Evolutionary conservation across 2,329 filamentous ascomycete species (phyloP), one percentile per base, ranked within the genome.

Genomic region (Tolypocladium guangdongense): DNA sequence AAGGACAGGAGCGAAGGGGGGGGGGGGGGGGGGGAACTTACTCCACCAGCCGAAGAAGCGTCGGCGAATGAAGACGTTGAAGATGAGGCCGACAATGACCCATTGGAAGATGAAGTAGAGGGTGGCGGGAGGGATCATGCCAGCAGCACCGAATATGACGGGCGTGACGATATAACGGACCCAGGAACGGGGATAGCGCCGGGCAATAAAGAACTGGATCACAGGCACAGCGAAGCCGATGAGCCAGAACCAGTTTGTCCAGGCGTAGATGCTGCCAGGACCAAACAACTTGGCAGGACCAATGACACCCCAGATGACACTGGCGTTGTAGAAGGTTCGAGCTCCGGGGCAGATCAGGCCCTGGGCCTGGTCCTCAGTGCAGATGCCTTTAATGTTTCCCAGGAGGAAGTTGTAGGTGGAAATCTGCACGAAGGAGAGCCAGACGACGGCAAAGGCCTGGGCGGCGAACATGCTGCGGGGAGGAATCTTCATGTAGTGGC

Each of bases 261-360:
- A 69, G 0, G 69, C 64, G 62, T 81, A 82, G 3, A 64, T 54
- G n/a, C 72, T 66, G 27, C 67, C 67, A n/a, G 59, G 58, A 16
- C 67, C 66, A 52, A 69, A 69, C 37, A 70, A 65, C 49, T 61
- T 59, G 38, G 53, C 58, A 2, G 68, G 68, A 1, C 68, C 82
- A 53, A 85, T 81, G 20, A 81, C 72, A 54, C 82, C 82, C 81
- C 81, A 83, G 53, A 82, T 76, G 7, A 83, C 72, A 22, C 77
- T 80, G 30, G 76, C 77, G 27, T 78, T 81, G 68, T 80, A 84
- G 63, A 83, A 84, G 0, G 81, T 79, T 27, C 74, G 74, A 18
- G 77, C 77, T 37, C 74, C 72, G 10, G 81, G 81, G 61, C 81
- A 84, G 24, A 70, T 78, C 59, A 82, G 78, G 50, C 76, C 74